phyloP scores from a whole-genome alignment of 345 rosid species.

The Camelina laxa region DNA sequence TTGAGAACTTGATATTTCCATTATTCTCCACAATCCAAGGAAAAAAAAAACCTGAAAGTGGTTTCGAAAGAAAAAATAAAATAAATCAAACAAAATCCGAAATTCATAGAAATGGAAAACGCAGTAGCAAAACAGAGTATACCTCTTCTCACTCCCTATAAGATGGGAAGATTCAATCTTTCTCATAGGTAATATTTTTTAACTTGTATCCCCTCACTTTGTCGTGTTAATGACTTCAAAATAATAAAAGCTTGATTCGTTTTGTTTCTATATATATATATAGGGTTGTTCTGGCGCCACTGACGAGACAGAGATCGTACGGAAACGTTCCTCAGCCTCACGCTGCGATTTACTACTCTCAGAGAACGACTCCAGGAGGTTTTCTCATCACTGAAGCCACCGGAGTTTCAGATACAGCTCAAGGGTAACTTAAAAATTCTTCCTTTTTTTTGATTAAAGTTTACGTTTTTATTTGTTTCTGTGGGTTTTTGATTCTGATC shows the following conservation, averaged over 20 bases:
- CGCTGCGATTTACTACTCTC: slow-evolving; percentile 71
- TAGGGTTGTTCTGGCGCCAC: slow-evolving; percentile 66
- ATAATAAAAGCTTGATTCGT: background rate
- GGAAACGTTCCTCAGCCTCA: slow-evolving; percentile 71
- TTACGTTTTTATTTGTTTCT: background rate
- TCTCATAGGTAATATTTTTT: slow-evolving; percentile 34
- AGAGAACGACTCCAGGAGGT: slow-evolving; percentile 66
- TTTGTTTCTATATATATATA: background rate
- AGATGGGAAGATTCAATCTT: slow-evolving; percentile 46
- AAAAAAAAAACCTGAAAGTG: background rate
- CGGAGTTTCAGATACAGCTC: slow-evolving; percentile 70
- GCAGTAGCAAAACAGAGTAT: slow-evolving; percentile 33
- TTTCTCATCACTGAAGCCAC: slow-evolving; percentile 65
- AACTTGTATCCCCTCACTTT: background rate
- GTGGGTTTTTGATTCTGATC: slow-evolving; percentile 18
- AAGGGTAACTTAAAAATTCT: slow-evolving; percentile 44
- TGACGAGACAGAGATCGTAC: slow-evolving; percentile 65
- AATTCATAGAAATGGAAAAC: slow-evolving; percentile 25
- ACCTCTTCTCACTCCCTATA: slow-evolving; percentile 39
- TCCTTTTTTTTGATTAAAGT: background rate
- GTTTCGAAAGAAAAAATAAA: background rate
- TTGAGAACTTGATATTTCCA: background rate
- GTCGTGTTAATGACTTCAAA: background rate
- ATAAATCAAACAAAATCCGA: background rate
- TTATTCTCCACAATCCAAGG: background rate